These are phyloP conservation scores for Strigomonas galati DNA, from an alignment of 208 protist species.

Conservation along the genomic window DNA sequence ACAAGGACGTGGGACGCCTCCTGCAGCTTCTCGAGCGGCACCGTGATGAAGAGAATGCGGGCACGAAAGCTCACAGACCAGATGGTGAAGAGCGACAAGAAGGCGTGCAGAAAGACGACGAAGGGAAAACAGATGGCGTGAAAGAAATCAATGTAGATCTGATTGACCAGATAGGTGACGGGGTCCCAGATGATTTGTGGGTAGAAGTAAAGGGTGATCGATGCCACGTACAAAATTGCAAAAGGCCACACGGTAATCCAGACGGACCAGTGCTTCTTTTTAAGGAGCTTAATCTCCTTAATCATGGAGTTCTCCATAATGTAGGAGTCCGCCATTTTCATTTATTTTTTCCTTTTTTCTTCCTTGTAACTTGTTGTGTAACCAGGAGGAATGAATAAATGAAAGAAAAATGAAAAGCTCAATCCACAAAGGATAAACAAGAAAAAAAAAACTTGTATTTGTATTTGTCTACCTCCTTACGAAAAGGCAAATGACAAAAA, in stretches of 20 bases:
- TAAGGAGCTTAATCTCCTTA: constrained; percentile 54
- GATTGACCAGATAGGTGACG: constrained; percentile 82
- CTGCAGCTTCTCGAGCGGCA: constrained; percentile 37
- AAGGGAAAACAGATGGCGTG: constrained; percentile 82
- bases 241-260: constrained; percentile 89
- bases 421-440: constrained; percentile 10
- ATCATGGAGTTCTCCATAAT: constrained; percentile 81
- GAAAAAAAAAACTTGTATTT: constrained; percentile 8
- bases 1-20: constrained; percentile 75
- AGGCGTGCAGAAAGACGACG: constrained; percentile 77
- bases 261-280: constrained; percentile 57
- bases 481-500: neutral
- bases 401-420: constrained; percentile 2
- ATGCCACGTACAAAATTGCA: constrained; percentile 60
- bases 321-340: constrained; percentile 21
- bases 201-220: constrained; percentile 59
- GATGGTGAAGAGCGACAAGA: constrained; percentile 87
- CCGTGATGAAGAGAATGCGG: constrained; percentile 47
- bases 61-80: constrained; percentile 87
- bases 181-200: constrained; percentile 86
- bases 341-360: neutral
- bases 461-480: too few relatives aligned
- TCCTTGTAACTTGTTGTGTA: neutral
- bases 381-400: neutral
- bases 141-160: constrained; percentile 90